Conservation (phyloP, 1,284 basidiomycete genomes). For the Hemileccinum hortonii region DNA sequence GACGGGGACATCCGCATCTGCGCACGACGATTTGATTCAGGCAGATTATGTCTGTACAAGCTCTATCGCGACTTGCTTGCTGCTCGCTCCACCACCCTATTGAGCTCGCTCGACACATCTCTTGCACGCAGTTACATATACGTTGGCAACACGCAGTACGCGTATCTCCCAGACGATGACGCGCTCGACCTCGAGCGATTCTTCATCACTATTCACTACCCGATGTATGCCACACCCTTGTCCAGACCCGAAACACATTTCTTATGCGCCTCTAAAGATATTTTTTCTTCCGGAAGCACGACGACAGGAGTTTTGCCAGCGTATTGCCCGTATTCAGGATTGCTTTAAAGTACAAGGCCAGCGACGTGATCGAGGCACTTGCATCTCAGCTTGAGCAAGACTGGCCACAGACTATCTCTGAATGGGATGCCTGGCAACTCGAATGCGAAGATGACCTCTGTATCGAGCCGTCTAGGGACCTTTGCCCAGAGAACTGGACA, state of each 20-base stretch:
- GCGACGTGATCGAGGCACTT: constrained; percentile 1
- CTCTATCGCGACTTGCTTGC: constrained; percentile 8
- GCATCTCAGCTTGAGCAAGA: constrained; percentile 7
- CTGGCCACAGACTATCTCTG: constrained; percentile 1
- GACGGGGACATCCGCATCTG: constrained; percentile 5
- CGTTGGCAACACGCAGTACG: not conserved
- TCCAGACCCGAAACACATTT: too few species aligned
- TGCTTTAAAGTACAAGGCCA: constrained; percentile 2
- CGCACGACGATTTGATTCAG: constrained; percentile 9
- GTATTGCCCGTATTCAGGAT: constrained; percentile 2
- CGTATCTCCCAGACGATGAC: constrained; percentile 1
- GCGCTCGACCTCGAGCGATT: constrained; percentile 9
- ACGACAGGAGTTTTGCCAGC: not conserved
- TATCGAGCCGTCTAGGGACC: not conserved
- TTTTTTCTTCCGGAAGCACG: constrained; percentile 3
- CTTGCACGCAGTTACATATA: not conserved
- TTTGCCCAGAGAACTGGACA: not conserved
- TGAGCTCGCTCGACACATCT: not conserved
- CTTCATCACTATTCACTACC: constrained; percentile 3
- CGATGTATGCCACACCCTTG: not conserved
- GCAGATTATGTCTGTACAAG: constrained; percentile 4
- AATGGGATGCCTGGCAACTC: constrained; percentile 4
- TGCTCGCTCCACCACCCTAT: not conserved
- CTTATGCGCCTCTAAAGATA: not conserved
- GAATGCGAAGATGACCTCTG: not conserved